Evolutionary conservation across 768 basidiomycete genomes (phyloP).

Genomic region (Kwoniella dendrophila): DNA sequence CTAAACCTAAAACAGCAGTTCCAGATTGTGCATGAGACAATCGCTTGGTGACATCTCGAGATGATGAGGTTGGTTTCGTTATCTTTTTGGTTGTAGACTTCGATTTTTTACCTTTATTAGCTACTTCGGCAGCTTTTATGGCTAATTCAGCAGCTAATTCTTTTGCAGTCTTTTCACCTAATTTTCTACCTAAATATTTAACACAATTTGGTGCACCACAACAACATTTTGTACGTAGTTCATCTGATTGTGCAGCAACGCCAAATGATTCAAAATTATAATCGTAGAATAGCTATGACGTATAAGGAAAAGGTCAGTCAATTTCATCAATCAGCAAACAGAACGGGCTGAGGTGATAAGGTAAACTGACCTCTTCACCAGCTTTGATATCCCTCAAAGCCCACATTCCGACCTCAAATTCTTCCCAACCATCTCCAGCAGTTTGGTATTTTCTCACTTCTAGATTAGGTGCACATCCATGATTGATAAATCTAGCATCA

Average conservation of each 20-base stretch:
- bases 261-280: constrained; percentile 56
- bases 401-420: constrained; percentile 58
- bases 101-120: too few species aligned
- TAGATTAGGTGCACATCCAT: constrained; percentile 56
- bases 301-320: too few species aligned
- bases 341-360: too few species aligned
- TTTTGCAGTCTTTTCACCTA: constrained; percentile 34
- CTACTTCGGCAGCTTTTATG: background rate
- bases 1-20: constrained; percentile 7
- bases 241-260: constrained; percentile 34
- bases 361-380: constrained; percentile 53
- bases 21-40: too few species aligned
- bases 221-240: constrained; percentile 50
- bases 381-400: constrained; percentile 52
- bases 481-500: constrained; percentile 58
- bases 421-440: constrained; percentile 53
- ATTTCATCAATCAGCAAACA: too few species aligned
- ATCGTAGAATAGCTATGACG: constrained; percentile 55
- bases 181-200: constrained; percentile 50
- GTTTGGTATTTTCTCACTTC: constrained; percentile 56
- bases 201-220: constrained; percentile 55
- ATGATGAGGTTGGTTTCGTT: too few species aligned
- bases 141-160: constrained; percentile 28
- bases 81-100: constrained; percentile 9
- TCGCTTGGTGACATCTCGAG: too few species aligned